Evolutionary conservation across 225 moss, liverwort and hornwort species (phyloP), one percentile per base, ranked within the genome.

Genomic region (Climacium dendroides): DNA sequence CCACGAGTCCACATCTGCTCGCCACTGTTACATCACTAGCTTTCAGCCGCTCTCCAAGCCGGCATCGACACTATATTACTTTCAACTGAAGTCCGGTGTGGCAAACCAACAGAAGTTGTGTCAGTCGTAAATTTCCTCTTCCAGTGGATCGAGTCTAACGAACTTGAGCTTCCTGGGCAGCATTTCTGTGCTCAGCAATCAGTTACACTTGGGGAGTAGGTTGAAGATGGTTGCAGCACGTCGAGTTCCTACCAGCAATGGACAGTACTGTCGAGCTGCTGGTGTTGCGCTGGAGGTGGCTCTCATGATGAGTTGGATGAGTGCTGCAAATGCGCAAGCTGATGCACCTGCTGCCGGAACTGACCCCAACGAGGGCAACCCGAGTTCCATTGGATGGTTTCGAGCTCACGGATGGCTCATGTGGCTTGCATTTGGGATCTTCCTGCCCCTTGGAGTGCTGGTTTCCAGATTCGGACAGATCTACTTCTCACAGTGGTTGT

Each of bases 341-440:
- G 50, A 73, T 45, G 73, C 80, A 84, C 86, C 52, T 25, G 58
- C 65, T 47, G 66, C 61, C 22, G 50, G 29, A 65, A 81, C 50
- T 72, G 74, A 54, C 26, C 57, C 70, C 29, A 90, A 88, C 57
- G 74, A 90, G 50, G 90, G 86, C 50, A 92, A 92, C 58, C 90
- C 90, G 32, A 39, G 34, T 50, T 80, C 86, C 37, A 90, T 92
- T 53, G 81, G 82, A 16, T 90, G 89, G 87, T 90, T 61, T 62
- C 78, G 17, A 82, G 92, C 89, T 79, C 92, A 89, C 39, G 92
- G 90, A 35, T 90, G 92, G 92, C 90, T 92, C 58, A 87, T 90
- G 90, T 90, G 90, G 92, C 79, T 90, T 55, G 82, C 90, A 52
- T 92, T 92, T 52, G 92, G 89, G 61, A 20, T 92, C 59, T 87